Percentiles rank a stretch among this genome's conserved stretches.
Conservation (phyloP, 1,284 basidiomycete species). For the Coriolopsis trogii region DNA sequence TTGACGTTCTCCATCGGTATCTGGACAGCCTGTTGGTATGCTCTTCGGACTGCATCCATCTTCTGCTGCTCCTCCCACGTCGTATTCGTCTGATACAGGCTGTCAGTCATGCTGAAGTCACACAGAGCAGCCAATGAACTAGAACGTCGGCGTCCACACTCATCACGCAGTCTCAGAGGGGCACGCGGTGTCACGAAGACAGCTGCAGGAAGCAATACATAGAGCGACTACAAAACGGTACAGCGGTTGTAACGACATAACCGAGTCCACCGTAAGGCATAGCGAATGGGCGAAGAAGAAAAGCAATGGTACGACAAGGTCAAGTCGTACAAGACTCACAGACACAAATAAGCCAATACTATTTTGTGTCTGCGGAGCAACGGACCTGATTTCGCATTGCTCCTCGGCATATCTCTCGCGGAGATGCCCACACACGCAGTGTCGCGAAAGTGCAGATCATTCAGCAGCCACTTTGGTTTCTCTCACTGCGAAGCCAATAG, state of each 20-base stretch:
- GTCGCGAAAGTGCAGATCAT: no score
- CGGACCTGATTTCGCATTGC: no score
- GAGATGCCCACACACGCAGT: no score
- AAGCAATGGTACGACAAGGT: no score
- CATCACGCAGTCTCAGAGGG: conserved; percentile 1
- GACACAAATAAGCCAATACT: no score
- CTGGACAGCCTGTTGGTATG: conserved; percentile 92
- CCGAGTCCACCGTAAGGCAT: not conserved
- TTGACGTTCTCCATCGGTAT: conserved; percentile 96
- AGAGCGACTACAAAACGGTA: conserved; percentile 8
- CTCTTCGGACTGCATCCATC: conserved; percentile 90
- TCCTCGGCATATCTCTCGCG: no score
- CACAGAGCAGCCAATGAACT: not conserved
- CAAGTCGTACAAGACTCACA: not conserved
- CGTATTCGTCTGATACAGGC: conserved; percentile 32
- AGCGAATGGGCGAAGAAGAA: not conserved
- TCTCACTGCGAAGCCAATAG: no score
- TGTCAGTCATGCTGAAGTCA: not conserved
- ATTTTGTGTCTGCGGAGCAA: no score
- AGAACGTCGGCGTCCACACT: not conserved
- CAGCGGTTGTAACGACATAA: conserved; percentile 14
- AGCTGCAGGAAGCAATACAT: not conserved
- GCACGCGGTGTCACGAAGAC: conserved; percentile 3
- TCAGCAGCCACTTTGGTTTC: no score
- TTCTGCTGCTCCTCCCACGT: conserved; percentile 97